Percentiles rank a stretch among this genome's conserved stretches.
Evolutionary conservation across 495 filamentous ascomycete genomes (phyloP).

Genomic region (Tuber borchii): DNA sequence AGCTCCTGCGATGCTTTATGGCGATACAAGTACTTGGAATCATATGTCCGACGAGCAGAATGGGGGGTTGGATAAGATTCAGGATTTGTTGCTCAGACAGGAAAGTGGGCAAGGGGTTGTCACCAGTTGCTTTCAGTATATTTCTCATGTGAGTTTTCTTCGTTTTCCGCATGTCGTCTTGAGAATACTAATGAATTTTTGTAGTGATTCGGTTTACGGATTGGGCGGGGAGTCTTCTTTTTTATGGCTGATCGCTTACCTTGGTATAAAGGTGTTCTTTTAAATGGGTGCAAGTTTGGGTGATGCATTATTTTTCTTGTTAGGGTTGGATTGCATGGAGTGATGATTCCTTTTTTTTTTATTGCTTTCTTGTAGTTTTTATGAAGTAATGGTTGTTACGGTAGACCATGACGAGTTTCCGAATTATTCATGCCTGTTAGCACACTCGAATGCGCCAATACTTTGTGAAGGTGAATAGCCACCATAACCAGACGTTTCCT

Average conservation of each 20-base stretch:
- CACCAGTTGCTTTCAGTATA: slow-evolving; percentile 96
- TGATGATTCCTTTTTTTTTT: not conserved
- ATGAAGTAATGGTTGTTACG: not conserved
- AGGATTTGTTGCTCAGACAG: slow-evolving; percentile 86
- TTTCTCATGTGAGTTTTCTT: slow-evolving; percentile 58
- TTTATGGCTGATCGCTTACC: not conserved
- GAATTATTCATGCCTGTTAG: not conserved
- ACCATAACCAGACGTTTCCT: not conserved
- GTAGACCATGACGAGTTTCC: not conserved
- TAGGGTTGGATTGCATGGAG: not conserved
- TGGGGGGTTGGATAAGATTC: slow-evolving; percentile 67
- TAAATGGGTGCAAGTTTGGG: not conserved
- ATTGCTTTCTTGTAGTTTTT: not conserved
- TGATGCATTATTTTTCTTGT: not conserved
- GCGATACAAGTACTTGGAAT: slow-evolving; percentile 98
- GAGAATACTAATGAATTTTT: not conserved
- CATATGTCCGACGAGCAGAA: slow-evolving; percentile 76
- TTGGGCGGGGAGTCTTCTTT: not conserved
- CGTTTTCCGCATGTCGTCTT: not conserved
- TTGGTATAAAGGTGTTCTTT: not conserved
- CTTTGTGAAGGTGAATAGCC: not conserved
- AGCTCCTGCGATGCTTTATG: slow-evolving; percentile 88
- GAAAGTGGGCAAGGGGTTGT: slow-evolving; percentile 74
- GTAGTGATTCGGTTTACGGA: not conserved
- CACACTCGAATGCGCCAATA: not conserved